These are phyloP conservation scores for Coix lacrymajobi DNA, from an alignment of 176 grass and related monocot genomes.

Conservation along the genomic window DNA sequence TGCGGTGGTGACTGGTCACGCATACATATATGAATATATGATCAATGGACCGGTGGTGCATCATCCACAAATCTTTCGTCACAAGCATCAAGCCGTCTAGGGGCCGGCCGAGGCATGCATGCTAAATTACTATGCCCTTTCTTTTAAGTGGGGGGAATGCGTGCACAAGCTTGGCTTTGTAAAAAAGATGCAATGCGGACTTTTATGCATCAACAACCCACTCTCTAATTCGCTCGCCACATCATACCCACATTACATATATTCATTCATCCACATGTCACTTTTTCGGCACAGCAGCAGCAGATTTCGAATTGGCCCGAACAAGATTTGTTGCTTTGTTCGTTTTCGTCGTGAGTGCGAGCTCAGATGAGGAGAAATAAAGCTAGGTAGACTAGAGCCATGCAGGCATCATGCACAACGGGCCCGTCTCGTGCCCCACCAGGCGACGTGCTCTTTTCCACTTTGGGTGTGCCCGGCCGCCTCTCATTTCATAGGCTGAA, in stretches of 20 bases:
- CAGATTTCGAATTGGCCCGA: conserved; percentile 14
- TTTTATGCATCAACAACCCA: no score
- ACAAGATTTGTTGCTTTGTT: background rate
- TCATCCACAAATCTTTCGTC: background rate
- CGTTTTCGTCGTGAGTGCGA: background rate
- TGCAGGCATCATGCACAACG: background rate
- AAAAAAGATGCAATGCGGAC: background rate
- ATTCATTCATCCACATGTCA: background rate
- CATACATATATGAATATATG: no score
- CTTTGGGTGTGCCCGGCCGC: background rate
- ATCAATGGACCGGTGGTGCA: background rate
- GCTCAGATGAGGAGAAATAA: background rate
- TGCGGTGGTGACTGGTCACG: conserved; percentile 6
- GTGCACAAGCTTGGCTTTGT: background rate
- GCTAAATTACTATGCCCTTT: background rate
- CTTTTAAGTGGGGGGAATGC: background rate
- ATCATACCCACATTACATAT: background rate
- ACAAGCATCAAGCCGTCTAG: background rate
- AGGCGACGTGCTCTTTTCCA: background rate
- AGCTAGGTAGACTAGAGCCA: no score
- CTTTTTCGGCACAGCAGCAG: background rate
- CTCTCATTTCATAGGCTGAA: background rate
- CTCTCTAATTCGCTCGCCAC: background rate
- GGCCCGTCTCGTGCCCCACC: conserved; percentile 8
- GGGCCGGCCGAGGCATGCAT: background rate